These are phyloP conservation scores for Boletus sensibilis DNA, from an alignment of 768 basidiomycete genomes.

Conservation along the genomic window DNA sequence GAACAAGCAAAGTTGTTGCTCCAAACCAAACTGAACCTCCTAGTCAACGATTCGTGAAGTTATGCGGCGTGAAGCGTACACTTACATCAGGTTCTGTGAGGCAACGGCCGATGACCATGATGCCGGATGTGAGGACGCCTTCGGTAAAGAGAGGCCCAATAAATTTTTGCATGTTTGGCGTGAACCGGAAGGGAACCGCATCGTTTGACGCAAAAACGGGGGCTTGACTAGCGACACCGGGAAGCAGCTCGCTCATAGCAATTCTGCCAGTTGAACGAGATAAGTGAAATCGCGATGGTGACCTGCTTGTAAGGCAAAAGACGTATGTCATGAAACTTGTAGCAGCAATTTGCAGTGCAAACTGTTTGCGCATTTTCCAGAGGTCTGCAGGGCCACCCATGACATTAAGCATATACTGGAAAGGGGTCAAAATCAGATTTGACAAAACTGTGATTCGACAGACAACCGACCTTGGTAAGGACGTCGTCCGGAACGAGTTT, in stretches of 20 bases:
- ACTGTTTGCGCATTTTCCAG: conserved; percentile 98
- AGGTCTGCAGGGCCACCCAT: conserved; percentile 83
- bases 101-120: conserved; percentile 88
- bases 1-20: conserved; percentile 88
- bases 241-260: conserved; percentile 90
- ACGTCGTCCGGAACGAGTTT: conserved; percentile 92
- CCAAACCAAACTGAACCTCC: conserved; percentile 73
- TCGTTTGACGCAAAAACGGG: conserved; percentile 76
- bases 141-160: conserved; percentile 87
- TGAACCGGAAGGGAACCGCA: conserved; percentile 93
- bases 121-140: conserved; percentile 80
- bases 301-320: conserved; percentile 78
- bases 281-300: conserved; percentile 82
- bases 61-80: neutral
- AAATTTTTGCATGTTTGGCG: conserved; percentile 94
- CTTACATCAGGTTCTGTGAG: conserved; percentile 89
- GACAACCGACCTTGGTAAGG: conserved; percentile 63
- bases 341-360: conserved; percentile 84
- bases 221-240: conserved; percentile 54
- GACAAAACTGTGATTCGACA: neutral
- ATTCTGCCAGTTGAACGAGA: conserved; percentile 88
- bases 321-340: conserved; percentile 91
- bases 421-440: neutral
- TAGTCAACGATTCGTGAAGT: neutral
- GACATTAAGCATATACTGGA: conserved; percentile 85